Conservation (phyloP, 2,329 filamentous ascomycete genomes). For the Domatiomyces catenatus region DNA sequence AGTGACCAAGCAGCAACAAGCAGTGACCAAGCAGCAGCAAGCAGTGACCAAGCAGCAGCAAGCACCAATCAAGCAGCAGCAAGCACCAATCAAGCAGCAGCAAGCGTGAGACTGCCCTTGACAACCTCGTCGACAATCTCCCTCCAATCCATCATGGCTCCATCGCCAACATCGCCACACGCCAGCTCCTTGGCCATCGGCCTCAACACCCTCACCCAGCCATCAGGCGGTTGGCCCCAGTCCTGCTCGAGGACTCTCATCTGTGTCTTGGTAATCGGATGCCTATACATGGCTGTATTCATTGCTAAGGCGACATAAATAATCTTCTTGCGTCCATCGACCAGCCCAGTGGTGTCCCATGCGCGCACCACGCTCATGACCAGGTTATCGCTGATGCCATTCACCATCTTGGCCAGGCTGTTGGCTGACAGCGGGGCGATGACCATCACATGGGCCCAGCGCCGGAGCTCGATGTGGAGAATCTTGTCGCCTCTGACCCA, state of each 20-base stretch:
- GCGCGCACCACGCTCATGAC: constrained; percentile 61
- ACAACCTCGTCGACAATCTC: constrained; percentile 43
- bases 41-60: no score
- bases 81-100: not conserved
- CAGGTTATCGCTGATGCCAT: constrained; percentile 64
- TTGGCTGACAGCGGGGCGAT: constrained; percentile 75
- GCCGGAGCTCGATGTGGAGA: constrained; percentile 74
- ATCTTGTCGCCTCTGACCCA: constrained; percentile 71
- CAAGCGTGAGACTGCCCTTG: not conserved
- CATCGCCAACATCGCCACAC: constrained; percentile 68
- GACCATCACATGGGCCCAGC: constrained; percentile 67
- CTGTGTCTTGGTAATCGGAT: constrained; percentile 65
- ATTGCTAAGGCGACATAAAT: constrained; percentile 69
- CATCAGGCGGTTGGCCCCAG: constrained; percentile 44
- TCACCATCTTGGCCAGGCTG: constrained; percentile 65
- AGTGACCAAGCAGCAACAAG: not conserved
- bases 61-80: no score
- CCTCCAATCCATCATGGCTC: constrained; percentile 70
- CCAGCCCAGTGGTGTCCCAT: constrained; percentile 62
- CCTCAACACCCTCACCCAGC: constrained; percentile 55
- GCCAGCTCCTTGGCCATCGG: constrained; percentile 66
- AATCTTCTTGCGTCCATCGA: constrained; percentile 44
- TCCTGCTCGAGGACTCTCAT: constrained; percentile 54
- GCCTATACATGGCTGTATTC: constrained; percentile 83
- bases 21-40: no score